A percentile compares a stretch with the other conserved stretches of the same genome.
Conservation (phyloP, 192 early-diverging fungal genomes). For the Dispira parvispora region DNA sequence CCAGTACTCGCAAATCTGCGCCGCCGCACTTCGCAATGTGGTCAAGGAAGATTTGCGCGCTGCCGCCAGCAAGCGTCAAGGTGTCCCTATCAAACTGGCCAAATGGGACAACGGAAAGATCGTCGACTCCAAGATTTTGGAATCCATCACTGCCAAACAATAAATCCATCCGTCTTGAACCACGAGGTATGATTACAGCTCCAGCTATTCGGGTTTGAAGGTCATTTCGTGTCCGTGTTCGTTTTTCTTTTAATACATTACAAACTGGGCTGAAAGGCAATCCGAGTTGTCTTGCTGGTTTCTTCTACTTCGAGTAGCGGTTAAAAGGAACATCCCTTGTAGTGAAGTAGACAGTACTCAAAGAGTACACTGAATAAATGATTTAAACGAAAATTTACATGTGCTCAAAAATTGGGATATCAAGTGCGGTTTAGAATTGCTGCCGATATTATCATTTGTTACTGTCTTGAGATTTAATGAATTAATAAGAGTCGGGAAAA, state of each 20-base stretch:
- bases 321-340: too few species aligned
- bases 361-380: too few species aligned
- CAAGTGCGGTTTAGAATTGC: too few species aligned
- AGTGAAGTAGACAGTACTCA: too few species aligned
- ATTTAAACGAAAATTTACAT: too few species aligned
- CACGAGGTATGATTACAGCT: background rate
- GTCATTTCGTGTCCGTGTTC: background rate
- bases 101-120: conserved; percentile 71
- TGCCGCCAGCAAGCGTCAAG: conserved; percentile 52
- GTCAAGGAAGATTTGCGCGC: conserved; percentile 58
- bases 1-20: conserved; percentile 66
- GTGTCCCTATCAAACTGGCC: conserved; percentile 52
- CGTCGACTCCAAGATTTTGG: conserved; percentile 20
- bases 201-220: background rate
- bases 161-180: background rate
- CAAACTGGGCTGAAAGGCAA: background rate
- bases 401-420: too few species aligned
- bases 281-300: background rate
- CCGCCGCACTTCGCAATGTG: conserved; percentile 63
- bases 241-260: background rate
- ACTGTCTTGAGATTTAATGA: too few species aligned
- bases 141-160: background rate
- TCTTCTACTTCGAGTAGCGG: too few species aligned
- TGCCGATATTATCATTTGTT: too few species aligned
- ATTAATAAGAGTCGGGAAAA: too few species aligned